These are phyloP conservation scores for Kingdonia uniflora DNA, from an alignment of 164 flowering plant genomes.

Conservation along the genomic window DNA sequence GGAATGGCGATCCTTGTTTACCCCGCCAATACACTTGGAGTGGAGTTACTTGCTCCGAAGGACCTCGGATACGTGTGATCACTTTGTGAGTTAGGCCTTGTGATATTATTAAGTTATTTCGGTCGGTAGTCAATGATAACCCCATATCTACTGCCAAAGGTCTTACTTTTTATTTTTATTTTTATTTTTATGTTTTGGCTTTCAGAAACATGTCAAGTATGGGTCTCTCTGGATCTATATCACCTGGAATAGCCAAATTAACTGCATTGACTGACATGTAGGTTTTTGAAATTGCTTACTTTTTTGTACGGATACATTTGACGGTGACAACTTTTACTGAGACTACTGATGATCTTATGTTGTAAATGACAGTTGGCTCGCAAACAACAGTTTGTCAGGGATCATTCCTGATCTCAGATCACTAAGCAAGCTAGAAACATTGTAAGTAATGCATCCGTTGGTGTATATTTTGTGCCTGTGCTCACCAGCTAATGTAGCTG, in stretches of 20 bases:
- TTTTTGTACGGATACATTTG: neutral
- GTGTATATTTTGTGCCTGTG: too few relatives aligned
- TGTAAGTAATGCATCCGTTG: conserved; percentile 38
- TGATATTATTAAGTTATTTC: neutral
- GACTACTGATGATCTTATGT: conserved; percentile 10
- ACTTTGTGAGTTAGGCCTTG: conserved; percentile 48
- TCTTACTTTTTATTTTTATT: conserved; percentile 2
- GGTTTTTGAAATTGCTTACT: conserved; percentile 10
- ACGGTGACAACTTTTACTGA: neutral
- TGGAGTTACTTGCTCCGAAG: conserved; percentile 71
- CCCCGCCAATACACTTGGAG: conserved; percentile 70
- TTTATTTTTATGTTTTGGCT: conserved; percentile 9
- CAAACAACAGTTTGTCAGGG: conserved; percentile 65
- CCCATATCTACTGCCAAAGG: neutral
- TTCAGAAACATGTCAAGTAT: conserved; percentile 67
- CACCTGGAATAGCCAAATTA: conserved; percentile 54
- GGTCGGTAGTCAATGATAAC: neutral
- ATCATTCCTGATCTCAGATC: conserved; percentile 64
- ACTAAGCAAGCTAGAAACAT: conserved; percentile 39
- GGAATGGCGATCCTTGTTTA: conserved; percentile 92
- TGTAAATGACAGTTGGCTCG: conserved; percentile 50
- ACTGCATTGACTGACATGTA: conserved; percentile 68
- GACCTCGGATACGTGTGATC: conserved; percentile 48
- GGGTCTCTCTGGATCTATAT: conserved; percentile 69
- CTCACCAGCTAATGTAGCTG: too few relatives aligned